Evolutionary conservation across 805 yeast genomes (phyloP).

Genomic region (Metschnikowia proteae): DNA sequence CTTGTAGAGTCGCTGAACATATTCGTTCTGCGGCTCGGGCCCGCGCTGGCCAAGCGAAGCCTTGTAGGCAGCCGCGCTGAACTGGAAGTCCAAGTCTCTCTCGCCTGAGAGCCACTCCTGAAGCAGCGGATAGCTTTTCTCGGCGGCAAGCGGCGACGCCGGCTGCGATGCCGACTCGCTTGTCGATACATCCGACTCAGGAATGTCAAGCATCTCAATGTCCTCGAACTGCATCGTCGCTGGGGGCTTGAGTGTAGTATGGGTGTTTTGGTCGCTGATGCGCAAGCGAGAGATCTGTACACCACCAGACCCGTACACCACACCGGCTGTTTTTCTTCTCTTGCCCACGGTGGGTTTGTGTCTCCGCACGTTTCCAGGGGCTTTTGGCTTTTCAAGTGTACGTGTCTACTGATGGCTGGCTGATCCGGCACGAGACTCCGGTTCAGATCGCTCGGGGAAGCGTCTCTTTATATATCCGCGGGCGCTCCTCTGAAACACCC

Average conservation of each 20-base stretch:
- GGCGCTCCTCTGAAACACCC: too few species aligned
- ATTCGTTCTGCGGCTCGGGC: constrained; percentile 35
- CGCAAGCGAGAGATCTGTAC: background rate
- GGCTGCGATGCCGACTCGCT: constrained; percentile 15
- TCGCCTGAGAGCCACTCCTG: constrained; percentile 44
- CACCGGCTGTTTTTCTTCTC: too few species aligned
- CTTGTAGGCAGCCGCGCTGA: constrained; percentile 40
- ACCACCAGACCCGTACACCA: too few species aligned
- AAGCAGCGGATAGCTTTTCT: constrained; percentile 36
- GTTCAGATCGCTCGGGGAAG: too few species aligned
- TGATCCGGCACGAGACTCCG: too few species aligned
- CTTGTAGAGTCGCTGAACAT: constrained; percentile 49
- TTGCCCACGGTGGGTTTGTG: too few species aligned
- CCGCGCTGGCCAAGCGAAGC: constrained; percentile 34
- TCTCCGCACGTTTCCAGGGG: too few species aligned
- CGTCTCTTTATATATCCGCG: too few species aligned
- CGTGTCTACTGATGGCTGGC: too few species aligned
- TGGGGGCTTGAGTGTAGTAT: constrained; percentile 1
- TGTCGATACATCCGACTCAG: constrained; percentile 19
- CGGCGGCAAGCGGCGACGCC: constrained; percentile 3
- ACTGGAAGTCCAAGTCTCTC: constrained; percentile 34
- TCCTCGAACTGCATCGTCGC: constrained; percentile 20
- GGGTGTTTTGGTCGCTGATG: background rate
- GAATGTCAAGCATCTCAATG: constrained; percentile 41
- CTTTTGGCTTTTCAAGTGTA: too few species aligned